phyloP scores from a whole-genome alignment of 179 eudicot species.

The Spinacia oleracea region DNA sequence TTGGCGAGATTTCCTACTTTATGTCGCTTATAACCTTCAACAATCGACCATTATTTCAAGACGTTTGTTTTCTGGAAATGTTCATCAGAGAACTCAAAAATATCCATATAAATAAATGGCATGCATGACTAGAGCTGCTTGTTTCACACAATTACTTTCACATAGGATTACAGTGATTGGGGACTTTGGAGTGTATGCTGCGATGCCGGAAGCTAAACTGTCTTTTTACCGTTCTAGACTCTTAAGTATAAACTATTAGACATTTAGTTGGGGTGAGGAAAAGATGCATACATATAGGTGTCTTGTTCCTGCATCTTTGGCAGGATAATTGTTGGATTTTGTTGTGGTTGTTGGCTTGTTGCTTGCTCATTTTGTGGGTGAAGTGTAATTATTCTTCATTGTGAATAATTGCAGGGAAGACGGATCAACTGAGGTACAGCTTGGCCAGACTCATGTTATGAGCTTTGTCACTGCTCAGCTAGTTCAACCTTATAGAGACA shows the following conservation, averaged over 20 bases:
- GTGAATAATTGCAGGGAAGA: conserved; percentile 59
- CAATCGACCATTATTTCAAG: not conserved
- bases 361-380: not conserved
- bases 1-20: not conserved
- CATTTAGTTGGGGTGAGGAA: not conserved
- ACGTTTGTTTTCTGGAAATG: not conserved
- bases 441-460: conserved; percentile 89
- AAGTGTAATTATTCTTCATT: not conserved
- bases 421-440: conserved; percentile 85
- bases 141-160: too few species aligned
- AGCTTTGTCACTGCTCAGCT: conserved; percentile 77
- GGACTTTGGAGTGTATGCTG: not conserved
- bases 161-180: not conserved
- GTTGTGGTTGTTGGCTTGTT: too few species aligned
- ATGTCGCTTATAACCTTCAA: not conserved
- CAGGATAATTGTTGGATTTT: not conserved
- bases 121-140: too few species aligned
- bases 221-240: not conserved
- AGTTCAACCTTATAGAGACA: conserved; percentile 78
- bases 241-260: not conserved
- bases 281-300: not conserved
- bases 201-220: not conserved
- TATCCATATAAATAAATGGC: not conserved
- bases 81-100: too few species aligned
- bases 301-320: too few species aligned